Percentiles rank a stretch among this genome's conserved stretches.
Conservation (phyloP, 345 rosid genomes). For the Hibiscus tridactylites region DNA sequence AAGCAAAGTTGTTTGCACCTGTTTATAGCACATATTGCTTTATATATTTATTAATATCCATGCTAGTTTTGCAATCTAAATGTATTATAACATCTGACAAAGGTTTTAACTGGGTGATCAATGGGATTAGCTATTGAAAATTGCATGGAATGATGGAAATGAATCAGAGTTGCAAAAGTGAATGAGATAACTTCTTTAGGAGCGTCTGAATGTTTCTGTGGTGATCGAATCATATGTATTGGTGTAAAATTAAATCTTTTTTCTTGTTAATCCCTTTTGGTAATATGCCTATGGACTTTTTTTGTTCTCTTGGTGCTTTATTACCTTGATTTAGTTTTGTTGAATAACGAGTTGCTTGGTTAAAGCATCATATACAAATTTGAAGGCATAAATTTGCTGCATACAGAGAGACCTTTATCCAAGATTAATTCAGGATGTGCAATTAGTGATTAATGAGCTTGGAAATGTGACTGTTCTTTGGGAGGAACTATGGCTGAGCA, state of each 20-base stretch:
- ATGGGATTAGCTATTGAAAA: not conserved
- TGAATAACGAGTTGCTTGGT: constrained; percentile 6
- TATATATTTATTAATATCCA: not conserved
- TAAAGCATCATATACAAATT: constrained; percentile 6
- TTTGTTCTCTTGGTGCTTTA: not conserved
- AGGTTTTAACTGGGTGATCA: not conserved
- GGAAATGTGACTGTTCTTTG: constrained; percentile 87
- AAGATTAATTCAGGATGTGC: constrained; percentile 83
- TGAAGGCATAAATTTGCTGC: constrained; percentile 15
- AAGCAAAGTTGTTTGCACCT: not conserved
- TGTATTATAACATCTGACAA: not conserved
- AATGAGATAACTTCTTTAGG: not conserved
- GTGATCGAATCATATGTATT: not conserved
- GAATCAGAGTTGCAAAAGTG: not conserved
- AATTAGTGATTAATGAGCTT: constrained; percentile 85
- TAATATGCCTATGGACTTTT: not conserved
- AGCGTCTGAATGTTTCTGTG: not conserved
- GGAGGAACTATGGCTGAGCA: constrained; percentile 97
- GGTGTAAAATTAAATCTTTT: not conserved
- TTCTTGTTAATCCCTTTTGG: not conserved
- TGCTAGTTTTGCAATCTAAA: not conserved
- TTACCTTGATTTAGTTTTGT: constrained; percentile 9
- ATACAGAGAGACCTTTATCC: constrained; percentile 79
- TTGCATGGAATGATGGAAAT: not conserved
- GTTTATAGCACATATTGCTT: not conserved